These are phyloP conservation scores for Corymbia citriodora DNA, from an alignment of 441 rosid genomes.

Conservation along the genomic window DNA sequence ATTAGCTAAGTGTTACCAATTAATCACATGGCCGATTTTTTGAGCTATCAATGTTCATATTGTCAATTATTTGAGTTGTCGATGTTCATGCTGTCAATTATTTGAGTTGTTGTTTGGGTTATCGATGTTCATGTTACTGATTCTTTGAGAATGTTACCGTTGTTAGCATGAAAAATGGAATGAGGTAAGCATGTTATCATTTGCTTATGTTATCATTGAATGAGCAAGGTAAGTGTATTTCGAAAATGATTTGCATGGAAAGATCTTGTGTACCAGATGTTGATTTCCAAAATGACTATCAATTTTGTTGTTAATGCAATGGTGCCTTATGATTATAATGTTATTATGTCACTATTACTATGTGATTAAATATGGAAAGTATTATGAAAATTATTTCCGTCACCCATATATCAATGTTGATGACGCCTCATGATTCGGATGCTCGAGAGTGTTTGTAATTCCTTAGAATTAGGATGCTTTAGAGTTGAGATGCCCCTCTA, in stretches of 20 bases:
- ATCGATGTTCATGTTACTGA: fast-evolving
- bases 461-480: not conserved
- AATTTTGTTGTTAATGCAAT: not conserved
- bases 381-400: not conserved
- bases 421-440: not conserved
- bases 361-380: not conserved
- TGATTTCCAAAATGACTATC: fast-evolving
- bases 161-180: not conserved
- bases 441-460: not conserved
- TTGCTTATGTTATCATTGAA: not conserved
- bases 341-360: not conserved
- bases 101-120: not conserved
- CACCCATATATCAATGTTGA: not conserved
- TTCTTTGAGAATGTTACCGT: not conserved
- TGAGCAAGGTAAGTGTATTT: not conserved
- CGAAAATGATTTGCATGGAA: not conserved
- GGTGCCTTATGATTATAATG: not conserved
- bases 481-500: not conserved
- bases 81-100: not conserved
- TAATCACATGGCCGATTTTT: not conserved
- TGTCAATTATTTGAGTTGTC: no score
- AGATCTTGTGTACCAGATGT: no score
- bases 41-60: not conserved
- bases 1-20: not conserved
- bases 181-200: not conserved